Percentiles rank a stretch among this genome's conserved stretches.
phyloP scores from a whole-genome alignment of 1,284 basidiomycete species.

The Leccinum angustisporum region DNA sequence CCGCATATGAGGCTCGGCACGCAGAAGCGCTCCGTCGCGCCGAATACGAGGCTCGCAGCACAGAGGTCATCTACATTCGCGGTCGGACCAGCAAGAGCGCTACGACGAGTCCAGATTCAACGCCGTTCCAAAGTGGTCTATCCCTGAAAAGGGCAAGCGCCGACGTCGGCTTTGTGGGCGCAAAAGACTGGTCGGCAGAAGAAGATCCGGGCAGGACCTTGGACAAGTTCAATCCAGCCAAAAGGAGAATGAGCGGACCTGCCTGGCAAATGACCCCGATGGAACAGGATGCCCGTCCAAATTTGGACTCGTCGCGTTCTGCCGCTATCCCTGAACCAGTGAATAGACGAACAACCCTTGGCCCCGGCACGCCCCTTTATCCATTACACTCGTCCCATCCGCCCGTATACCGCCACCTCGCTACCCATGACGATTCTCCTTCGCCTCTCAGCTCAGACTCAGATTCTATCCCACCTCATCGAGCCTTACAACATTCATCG shows the following conservation, averaged over 20 bases:
- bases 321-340: conserved; percentile 23
- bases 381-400: conserved; percentile 36
- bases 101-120: conserved; percentile 65
- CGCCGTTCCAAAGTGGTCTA: conserved; percentile 41
- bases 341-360: conserved; percentile 29
- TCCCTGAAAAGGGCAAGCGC: conserved; percentile 22
- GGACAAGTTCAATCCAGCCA: conserved; percentile 26
- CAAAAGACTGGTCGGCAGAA: conserved; percentile 36
- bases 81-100: conserved; percentile 60
- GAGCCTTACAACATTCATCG: conserved; percentile 28
- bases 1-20: conserved; percentile 82
- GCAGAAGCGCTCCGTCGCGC: conserved; percentile 78
- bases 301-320: conserved; percentile 23
- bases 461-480: conserved; percentile 45
- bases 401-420: conserved; percentile 37
- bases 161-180: conserved; percentile 46
- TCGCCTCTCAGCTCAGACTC: conserved; percentile 71
- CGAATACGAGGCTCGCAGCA: conserved; percentile 66
- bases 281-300: conserved; percentile 26
- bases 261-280: conserved; percentile 49
- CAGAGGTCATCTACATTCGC: conserved; percentile 52
- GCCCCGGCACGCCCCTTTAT: conserved; percentile 39
- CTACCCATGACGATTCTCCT: conserved; percentile 55
- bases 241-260: conserved; percentile 51
- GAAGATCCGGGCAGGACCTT: conserved; percentile 26